Conservation (phyloP, 2,329 filamentous ascomycete species). For the Nannizzia gypsea region DNA sequence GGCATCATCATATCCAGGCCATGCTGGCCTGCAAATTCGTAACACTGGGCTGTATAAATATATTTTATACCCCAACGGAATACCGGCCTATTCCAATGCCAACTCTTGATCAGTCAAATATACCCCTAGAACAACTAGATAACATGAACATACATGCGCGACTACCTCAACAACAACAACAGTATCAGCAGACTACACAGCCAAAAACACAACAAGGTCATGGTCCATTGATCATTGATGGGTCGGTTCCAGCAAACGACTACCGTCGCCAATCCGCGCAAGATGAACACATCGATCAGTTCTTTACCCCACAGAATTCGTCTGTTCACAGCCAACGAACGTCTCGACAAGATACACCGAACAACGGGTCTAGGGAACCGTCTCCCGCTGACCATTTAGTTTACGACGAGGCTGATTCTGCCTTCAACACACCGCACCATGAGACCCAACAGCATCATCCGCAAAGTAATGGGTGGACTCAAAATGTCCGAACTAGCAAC, state of each 20-base stretch:
- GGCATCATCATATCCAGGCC: constrained; percentile 27
- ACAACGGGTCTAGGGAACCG: constrained; percentile 28
- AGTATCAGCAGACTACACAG: constrained; percentile 4
- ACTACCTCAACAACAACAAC: background rate
- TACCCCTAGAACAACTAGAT: constrained; percentile 16
- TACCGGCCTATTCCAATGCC: constrained; percentile 21
- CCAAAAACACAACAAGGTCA: constrained; percentile 19
- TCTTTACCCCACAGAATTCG: constrained; percentile 14
- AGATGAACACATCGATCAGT: constrained; percentile 27
- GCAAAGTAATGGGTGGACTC: constrained; percentile 13
- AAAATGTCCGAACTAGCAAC: constrained; percentile 8
- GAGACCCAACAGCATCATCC: constrained; percentile 9
- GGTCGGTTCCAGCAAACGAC: constrained; percentile 33
- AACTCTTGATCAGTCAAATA: constrained; percentile 13
- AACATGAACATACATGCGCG: constrained; percentile 7
- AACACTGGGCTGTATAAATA: constrained; percentile 28
- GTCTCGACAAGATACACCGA: constrained; percentile 14
- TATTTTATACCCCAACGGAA: constrained; percentile 24
- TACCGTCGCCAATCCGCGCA: constrained; percentile 21
- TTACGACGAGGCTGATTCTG: constrained; percentile 23
- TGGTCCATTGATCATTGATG: constrained; percentile 38
- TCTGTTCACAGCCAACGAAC: background rate
- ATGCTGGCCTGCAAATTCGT: constrained; percentile 30
- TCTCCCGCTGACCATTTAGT: constrained; percentile 24
- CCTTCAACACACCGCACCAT: constrained; percentile 9